Base-by-base conservation (phyloP, 192 early-diverging fungal species). In the Backusella tarrabulga region DNA sequence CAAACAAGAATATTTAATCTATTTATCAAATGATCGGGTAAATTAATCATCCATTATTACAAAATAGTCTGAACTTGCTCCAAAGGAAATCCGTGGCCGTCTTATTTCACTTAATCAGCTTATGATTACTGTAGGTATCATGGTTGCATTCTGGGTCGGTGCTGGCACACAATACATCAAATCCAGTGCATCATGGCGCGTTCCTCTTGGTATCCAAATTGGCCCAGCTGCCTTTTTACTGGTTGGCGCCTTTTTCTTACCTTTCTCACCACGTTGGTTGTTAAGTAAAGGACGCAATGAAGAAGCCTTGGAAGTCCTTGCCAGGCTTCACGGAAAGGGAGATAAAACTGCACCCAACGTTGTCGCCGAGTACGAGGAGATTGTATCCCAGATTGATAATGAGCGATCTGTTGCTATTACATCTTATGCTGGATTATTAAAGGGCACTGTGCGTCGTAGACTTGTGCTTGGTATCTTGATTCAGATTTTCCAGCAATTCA, bases 201-300 rank as follows among this genome's bases (percentile, higher is more conserved):
- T 95, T n/a, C 93, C 96, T 3, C 85, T 96, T 38, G 92, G 88
- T 68, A 80, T 98, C 44, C 97, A 98, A 83, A 81, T 92, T 23
- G 85, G 93, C 14, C 95, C 96, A 6, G 94, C 92, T 50, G 29
- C 89, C 17, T 82, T 94, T 21, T 83, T 98, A 23, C 77, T 91
- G 19, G 7, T 88, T n/a, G 80, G 90, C 41, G 92, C 91, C 81
- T 66, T 86, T 17, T 88, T 96, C 79, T 90, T 98, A 82, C 96
- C 96, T 23, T 92, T 85, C 79, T 95, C 95, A 5, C 94, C 95
- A 9, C 95, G 95, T 80, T 96, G 95, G 95, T 86, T 96, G 50
- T 79, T 95, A 38, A 84, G 86, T 69, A 73, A 91, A 35, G 90
- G 86, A 50, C 88, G 88, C 17, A 54, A 81, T 4, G 94, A 94